Evolutionary conservation across 140 eudicot species (phyloP).

Genomic region (Cichorium intybus): DNA sequence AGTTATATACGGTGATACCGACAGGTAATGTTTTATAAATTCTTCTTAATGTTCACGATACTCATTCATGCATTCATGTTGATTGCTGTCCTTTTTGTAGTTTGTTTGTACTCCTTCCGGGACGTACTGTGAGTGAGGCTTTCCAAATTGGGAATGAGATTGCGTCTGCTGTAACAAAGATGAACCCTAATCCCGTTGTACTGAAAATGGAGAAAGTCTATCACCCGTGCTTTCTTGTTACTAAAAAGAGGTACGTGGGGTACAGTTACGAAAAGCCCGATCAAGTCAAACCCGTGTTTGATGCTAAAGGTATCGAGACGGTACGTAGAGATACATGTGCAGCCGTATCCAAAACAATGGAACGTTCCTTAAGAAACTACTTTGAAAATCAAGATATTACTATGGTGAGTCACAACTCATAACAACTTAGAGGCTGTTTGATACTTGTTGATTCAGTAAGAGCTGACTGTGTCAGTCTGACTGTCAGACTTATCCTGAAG

Average conservation of each 20-base stretch:
- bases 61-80: not conserved
- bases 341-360: conserved; percentile 94
- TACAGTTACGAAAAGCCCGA: conserved; percentile 86
- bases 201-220: conserved; percentile 96
- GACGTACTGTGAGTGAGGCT: conserved; percentile 79
- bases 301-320: conserved; percentile 98
- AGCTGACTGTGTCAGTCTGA: no score
- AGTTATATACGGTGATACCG: conserved; percentile 96
- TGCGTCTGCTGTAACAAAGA: conserved; percentile 67
- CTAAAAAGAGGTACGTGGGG: conserved; percentile 95
- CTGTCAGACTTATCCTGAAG: no score
- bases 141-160: conserved; percentile 78
- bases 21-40: no score
- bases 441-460: no score
- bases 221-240: conserved; percentile 87
- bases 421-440: no score
- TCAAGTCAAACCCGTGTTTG: conserved; percentile 74
- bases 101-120: conserved; percentile 89
- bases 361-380: conserved; percentile 69
- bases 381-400: conserved; percentile 68
- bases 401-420: conserved; percentile 48
- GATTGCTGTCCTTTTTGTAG: conserved; percentile 45
- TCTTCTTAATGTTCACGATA: no score
- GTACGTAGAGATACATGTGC: conserved; percentile 94
- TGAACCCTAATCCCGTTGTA: conserved; percentile 90